Conservation (phyloP, 257 asterid genomes). For the Lycium ferocissimum region DNA sequence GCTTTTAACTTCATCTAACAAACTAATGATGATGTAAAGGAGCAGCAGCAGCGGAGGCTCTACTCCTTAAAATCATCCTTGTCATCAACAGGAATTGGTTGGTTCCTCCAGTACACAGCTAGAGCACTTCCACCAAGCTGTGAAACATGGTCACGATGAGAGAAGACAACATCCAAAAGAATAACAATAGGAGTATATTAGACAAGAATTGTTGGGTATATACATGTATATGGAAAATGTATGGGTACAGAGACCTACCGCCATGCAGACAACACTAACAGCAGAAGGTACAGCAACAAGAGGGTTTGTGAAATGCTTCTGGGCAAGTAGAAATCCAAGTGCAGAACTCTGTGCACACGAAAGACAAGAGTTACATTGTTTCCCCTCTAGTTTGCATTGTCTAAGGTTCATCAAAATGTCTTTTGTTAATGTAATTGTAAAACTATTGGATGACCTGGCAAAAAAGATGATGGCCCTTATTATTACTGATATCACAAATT, state of each 20-base stretch:
- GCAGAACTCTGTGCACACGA: constrained; percentile 79
- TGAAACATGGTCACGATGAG: not conserved
- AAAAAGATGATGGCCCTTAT: not conserved
- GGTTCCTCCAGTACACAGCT: constrained; percentile 96
- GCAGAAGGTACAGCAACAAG: constrained; percentile 98
- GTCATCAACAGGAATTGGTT: constrained; percentile 79
- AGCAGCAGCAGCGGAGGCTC: constrained; percentile 24
- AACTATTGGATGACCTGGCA: not conserved
- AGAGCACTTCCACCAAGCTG: constrained; percentile 98
- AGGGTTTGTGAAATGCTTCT: constrained; percentile 94
- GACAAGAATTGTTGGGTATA: not conserved
- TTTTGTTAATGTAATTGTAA: constrained; percentile 8
- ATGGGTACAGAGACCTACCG: constrained; percentile 57
- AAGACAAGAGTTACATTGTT: not conserved
- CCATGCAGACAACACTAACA: constrained; percentile 98
- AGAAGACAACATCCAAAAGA: constrained; percentile 14
- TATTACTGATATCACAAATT: constrained; percentile 6
- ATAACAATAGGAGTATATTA: not conserved
- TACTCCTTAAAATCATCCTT: constrained; percentile 98
- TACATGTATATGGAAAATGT: not conserved
- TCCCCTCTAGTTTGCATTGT: not conserved
- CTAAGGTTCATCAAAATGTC: not conserved
- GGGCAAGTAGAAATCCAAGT: constrained; percentile 90
- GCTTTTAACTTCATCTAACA: not conserved
- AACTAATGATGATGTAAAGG: not conserved